Conservation (phyloP, 164 flowering plant genomes). For the Cinnamomum micranthum region DNA sequence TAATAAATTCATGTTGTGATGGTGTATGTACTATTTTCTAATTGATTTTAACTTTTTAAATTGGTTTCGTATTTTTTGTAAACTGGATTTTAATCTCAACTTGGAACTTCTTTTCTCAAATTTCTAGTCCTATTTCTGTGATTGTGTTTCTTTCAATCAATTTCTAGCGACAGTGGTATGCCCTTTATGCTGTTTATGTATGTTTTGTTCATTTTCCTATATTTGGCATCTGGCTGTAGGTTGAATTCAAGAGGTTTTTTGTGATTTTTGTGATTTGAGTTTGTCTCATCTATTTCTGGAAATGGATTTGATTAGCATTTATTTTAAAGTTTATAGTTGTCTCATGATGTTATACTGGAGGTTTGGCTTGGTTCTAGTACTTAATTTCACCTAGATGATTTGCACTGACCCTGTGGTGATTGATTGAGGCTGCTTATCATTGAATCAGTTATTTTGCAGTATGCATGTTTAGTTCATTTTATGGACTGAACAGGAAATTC, state of each 20-base stretch:
- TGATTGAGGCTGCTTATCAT: conserved; percentile 6
- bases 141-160: too few species aligned
- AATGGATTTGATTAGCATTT: background rate
- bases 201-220: background rate
- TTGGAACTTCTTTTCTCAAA: background rate
- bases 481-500: conserved; percentile 5
- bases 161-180: background rate
- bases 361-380: background rate
- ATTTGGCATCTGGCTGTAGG: background rate
- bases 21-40: background rate
- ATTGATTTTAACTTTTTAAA: background rate
- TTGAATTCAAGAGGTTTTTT: background rate
- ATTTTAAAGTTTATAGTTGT: background rate
- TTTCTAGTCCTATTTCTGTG: too few species aligned
- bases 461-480: too few species aligned
- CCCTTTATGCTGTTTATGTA: background rate
- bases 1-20: background rate
- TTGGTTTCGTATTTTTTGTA: background rate
- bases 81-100: background rate
- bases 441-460: background rate
- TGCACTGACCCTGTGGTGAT: conserved; percentile 1
- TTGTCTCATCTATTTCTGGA: background rate
- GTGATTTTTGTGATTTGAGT: background rate
- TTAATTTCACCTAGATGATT: background rate
- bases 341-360: background rate